Evolutionary conservation across 2,329 filamentous ascomycete genomes (phyloP).

Genomic region (Aspergillus pseudoviridinutans): DNA sequence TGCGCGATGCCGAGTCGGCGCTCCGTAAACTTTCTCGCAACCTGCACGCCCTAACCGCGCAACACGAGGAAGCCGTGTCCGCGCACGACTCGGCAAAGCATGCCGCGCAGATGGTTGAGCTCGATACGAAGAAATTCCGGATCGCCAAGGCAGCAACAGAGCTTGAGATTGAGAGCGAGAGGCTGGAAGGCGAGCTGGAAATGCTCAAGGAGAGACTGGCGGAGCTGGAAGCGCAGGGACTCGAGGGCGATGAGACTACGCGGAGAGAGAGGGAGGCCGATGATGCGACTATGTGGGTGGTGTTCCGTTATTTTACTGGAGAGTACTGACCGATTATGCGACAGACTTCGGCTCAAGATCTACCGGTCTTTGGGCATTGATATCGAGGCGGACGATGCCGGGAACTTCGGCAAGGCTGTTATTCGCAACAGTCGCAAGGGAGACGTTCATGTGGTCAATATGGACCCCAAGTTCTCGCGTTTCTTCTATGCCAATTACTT

Average conservation of each 20-base stretch:
- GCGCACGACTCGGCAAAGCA: constrained; percentile 75
- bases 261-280: constrained; percentile 51
- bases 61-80: constrained; percentile 71
- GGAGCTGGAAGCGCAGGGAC: constrained; percentile 80
- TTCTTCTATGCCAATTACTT: constrained; percentile 96
- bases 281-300: constrained; percentile 45
- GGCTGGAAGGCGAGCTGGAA: constrained; percentile 73
- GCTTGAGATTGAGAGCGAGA: constrained; percentile 89
- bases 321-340: constrained; percentile 7
- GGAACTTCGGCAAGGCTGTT: constrained; percentile 80
- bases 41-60: constrained; percentile 67
- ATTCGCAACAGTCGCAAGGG: constrained; percentile 82
- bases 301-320: background rate
- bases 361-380: constrained; percentile 90
- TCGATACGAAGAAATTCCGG: constrained; percentile 92
- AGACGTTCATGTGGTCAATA: constrained; percentile 90
- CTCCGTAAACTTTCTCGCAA: constrained; percentile 71
- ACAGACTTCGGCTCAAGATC: constrained; percentile 75
- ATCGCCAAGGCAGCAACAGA: constrained; percentile 88
- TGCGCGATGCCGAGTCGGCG: constrained; percentile 64
- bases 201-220: constrained; percentile 71
- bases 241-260: constrained; percentile 63
- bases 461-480: constrained; percentile 85
- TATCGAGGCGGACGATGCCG: constrained; percentile 72
- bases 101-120: constrained; percentile 75